Conservation (phyloP, 139 green algal species). For the Closterium sp. region DNA sequence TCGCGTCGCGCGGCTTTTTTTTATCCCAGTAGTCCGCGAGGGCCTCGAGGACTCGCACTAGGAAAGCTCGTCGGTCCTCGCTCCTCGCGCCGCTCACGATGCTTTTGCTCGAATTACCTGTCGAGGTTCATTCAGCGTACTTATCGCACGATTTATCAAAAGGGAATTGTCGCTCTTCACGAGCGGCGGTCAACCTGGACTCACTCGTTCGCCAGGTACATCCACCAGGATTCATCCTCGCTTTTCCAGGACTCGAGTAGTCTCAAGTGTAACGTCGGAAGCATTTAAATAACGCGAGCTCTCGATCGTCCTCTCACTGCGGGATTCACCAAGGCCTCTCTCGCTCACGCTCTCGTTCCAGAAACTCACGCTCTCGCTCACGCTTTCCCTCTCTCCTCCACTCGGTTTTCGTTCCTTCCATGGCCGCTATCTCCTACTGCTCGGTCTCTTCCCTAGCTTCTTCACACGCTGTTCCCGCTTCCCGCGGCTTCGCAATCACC, state of each 20-base stretch:
- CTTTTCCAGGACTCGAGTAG: neutral
- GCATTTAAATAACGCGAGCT: neutral
- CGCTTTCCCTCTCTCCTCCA: neutral
- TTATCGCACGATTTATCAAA: no score
- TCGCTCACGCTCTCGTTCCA: neutral
- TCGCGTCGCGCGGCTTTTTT: no score
- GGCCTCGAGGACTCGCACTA: neutral
- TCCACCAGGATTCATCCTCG: neutral
- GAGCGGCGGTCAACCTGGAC: neutral
- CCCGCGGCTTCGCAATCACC: neutral
- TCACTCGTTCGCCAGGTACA: neutral
- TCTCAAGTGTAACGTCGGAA: neutral
- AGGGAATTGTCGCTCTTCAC: neutral
- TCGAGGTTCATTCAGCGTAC: neutral
- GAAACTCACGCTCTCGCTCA: neutral
- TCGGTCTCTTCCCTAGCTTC: neutral
- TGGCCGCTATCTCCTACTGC: neutral
- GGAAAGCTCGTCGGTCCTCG: neutral
- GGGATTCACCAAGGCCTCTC: neutral
- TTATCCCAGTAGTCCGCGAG: no score
- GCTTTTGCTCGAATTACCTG: neutral
- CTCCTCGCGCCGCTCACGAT: neutral
- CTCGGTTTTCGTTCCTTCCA: neutral
- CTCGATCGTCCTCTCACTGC: neutral
- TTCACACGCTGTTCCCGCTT: neutral